A percentile compares a stretch with the other conserved stretches of the same genome.
phyloP scores from a whole-genome alignment of 202 grass and related monocot species.

The Bolboschoenoplectus hybrid region DNA sequence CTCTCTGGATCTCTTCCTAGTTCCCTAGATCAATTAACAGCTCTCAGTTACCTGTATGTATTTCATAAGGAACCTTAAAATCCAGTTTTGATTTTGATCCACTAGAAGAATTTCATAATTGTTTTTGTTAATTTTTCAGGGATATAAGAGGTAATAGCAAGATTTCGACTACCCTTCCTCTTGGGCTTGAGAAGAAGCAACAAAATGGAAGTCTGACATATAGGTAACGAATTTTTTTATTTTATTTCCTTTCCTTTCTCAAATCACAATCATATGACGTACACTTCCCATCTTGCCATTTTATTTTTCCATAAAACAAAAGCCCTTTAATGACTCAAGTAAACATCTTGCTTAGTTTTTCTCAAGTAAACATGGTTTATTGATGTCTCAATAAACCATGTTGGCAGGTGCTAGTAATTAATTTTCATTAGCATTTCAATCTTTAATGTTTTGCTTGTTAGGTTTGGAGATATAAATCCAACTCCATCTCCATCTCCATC shows the following conservation, averaged over 20 bases:
- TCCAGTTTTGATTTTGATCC: background rate
- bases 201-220: conserved; percentile 37
- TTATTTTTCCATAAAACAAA: background rate
- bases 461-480: background rate
- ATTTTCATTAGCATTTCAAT: background rate
- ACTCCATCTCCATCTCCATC: background rate
- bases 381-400: background rate
- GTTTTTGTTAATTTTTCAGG: background rate
- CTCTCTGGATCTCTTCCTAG: conserved; percentile 16
- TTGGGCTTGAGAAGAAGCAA: conserved; percentile 43
- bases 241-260: background rate
- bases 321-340: background rate
- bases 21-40: conserved; percentile 17
- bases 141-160: conserved; percentile 1
- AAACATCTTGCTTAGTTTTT: too few relatives aligned
- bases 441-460: background rate
- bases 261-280: background rate
- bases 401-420: background rate
- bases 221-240: conserved; percentile 37
- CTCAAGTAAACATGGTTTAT: too few relatives aligned
- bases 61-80: background rate
- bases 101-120: background rate
- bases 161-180: conserved; percentile 30
- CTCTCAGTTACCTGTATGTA: background rate
- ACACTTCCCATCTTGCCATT: background rate